Conservation (phyloP, 2,329 filamentous ascomycete species). For the Botryotinia globosa region DNA sequence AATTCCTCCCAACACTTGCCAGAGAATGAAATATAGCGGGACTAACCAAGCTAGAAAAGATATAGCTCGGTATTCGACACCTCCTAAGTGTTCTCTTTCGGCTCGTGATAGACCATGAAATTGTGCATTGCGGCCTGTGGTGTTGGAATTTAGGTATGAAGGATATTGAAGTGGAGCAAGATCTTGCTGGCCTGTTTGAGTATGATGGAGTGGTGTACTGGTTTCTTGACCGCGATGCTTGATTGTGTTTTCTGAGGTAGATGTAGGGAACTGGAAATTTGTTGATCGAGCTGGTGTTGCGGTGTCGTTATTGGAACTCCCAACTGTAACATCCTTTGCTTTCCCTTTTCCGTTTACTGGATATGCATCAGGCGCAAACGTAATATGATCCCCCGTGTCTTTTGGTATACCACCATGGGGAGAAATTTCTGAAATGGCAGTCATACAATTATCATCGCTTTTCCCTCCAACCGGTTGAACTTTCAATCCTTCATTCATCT, state of each 20-base stretch:
- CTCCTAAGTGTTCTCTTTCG: conserved; percentile 57
- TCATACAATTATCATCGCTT: not conserved
- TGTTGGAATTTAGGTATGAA: conserved; percentile 30
- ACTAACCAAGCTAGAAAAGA: conserved; percentile 57
- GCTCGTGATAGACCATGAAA: conserved; percentile 52
- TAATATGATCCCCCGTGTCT: conserved; percentile 8
- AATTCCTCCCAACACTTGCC: conserved; percentile 58
- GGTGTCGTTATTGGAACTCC: not conserved
- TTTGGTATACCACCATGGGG: not conserved
- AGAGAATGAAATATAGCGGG: conserved; percentile 57
- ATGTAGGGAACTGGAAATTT: not conserved
- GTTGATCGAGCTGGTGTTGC: not conserved
- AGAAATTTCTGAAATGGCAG: conserved; percentile 1
- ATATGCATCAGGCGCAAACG: not conserved
- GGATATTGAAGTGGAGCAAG: conserved; percentile 28
- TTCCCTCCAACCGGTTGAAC: not conserved
- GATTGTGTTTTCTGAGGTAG: not conserved
- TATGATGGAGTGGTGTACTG: not conserved
- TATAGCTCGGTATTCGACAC: conserved; percentile 62
- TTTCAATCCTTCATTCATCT: not conserved
- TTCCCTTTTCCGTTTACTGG: not conserved
- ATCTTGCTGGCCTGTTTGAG: conserved; percentile 1
- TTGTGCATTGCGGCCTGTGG: conserved; percentile 51
- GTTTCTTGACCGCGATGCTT: not conserved
- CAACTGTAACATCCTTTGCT: not conserved